Evolutionary conservation across 768 basidiomycete species (phyloP).

Genomic region (Auriscalpium microsporum): DNA sequence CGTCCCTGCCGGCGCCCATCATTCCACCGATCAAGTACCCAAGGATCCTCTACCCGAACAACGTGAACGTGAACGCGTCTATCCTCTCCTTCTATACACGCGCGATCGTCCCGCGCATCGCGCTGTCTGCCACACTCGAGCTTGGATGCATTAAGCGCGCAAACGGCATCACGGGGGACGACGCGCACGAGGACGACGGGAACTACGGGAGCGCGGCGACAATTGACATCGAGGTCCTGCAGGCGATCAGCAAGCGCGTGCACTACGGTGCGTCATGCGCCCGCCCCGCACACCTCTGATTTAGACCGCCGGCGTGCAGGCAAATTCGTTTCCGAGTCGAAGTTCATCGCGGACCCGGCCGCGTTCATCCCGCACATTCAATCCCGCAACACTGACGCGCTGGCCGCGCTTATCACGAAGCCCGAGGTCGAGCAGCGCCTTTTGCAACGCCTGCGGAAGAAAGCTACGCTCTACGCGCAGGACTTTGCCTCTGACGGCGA

Average conservation of each 20-base stretch:
- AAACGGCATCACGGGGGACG: slow-evolving; percentile 55
- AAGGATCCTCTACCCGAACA: slow-evolving; percentile 67
- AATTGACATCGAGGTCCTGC: slow-evolving; percentile 92
- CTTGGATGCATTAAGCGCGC: slow-evolving; percentile 60
- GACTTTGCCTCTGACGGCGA: slow-evolving; percentile 71
- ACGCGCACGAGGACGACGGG: slow-evolving; percentile 83
- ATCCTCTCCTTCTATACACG: slow-evolving; percentile 87
- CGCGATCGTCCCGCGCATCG: slow-evolving; percentile 84
- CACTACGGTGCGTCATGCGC: slow-evolving; percentile 71
- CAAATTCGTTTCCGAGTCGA: slow-evolving; percentile 98
- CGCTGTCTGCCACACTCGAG: slow-evolving; percentile 57
- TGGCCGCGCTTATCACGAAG: slow-evolving; percentile 91
- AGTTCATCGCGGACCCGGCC: slow-evolving; percentile 80
- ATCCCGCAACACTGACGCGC: slow-evolving; percentile 62
- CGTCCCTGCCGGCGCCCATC: slow-evolving; percentile 72
- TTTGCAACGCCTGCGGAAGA: slow-evolving; percentile 76
- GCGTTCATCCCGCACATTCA: slow-evolving; percentile 91
- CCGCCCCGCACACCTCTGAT: neutral
- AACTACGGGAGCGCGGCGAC: slow-evolving; percentile 97
- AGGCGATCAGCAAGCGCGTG: slow-evolving; percentile 95
- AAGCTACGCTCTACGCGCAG: slow-evolving; percentile 68
- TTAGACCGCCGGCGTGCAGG: slow-evolving; percentile 37
- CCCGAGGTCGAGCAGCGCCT: slow-evolving; percentile 89
- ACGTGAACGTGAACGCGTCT: slow-evolving; percentile 76
- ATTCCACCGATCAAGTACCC: slow-evolving; percentile 69